Base-by-base conservation (phyloP, 1,284 basidiomycete species). In the Heterobasidion occidentale region DNA sequence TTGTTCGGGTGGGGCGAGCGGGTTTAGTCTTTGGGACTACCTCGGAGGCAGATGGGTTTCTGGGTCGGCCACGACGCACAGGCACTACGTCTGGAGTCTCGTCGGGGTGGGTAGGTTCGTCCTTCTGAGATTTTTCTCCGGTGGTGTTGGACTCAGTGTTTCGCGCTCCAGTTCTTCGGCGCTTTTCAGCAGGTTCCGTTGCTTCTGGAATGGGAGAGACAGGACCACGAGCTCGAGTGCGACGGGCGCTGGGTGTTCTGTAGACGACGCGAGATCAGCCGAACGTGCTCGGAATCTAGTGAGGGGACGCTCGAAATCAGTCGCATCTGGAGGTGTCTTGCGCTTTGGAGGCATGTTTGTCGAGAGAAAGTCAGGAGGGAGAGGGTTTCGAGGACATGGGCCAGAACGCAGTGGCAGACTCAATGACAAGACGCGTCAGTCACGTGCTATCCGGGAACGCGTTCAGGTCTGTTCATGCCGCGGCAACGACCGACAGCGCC, bases 331-430 rank as follows among this genome's bases (percentile, higher is more conserved):
- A 3, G 64, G 57, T 1, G 74, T 71, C 62, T 79, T 83, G 61
- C 80, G 79, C 71, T 82, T 83, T 42, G 74, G 72, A 42, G 74
- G 67, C 74, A 77, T 79, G 27, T 27, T 27, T 38, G 51, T 49
- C 55, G 56, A n/a, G 9, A 14, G 17, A 34, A 36, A 34, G n/a
- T 2, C 38, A 42, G 27, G 27, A 27, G 27, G 27, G 27, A 27
- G 27, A 27, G 5, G 27, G 5, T 27, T 27, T 27, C 27, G 27
- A 27, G 27, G 27, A 27, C 27, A 27, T 27, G 27, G 27, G 27
- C 27, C 27, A 27, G 27, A 27, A 27, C 4, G 27, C 27, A 27
- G 27, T 27, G 27, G 27, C 27, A 27, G 27, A 27, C 27, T 27
- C 27, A 27, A 27, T 27, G 27, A 27, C 27, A 27, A 27, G 38